Conservation (phyloP, 768 basidiomycete genomes). For the Phanerochaete sordida region DNA sequence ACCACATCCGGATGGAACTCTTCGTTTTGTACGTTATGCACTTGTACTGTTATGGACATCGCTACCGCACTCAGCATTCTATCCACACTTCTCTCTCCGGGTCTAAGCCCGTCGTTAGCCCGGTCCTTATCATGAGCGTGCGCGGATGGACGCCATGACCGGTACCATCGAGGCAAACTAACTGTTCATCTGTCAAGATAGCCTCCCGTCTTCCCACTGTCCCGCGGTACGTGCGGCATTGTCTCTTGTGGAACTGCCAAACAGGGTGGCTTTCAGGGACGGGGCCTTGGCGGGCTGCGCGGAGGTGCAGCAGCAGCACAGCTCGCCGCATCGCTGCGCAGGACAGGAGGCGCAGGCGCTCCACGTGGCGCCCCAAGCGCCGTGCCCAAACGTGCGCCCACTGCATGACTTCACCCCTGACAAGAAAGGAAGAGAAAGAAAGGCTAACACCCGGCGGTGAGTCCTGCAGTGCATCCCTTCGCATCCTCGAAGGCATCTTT, state of each 20-base stretch:
- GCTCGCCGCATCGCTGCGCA: no score
- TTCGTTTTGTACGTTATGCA: background rate
- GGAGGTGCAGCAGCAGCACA: no score
- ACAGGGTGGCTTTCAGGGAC: background rate
- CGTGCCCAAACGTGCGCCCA: constrained; percentile 1
- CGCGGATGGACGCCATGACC: background rate
- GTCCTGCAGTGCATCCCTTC: background rate
- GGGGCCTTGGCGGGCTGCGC: background rate
- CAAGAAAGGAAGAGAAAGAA: background rate
- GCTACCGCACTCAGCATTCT: background rate
- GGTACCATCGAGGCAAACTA: no score
- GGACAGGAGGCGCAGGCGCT: no score
- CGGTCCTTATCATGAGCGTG: background rate
- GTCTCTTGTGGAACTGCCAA: background rate
- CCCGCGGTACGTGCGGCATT: background rate
- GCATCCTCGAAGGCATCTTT: background rate
- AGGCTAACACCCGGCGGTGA: background rate
- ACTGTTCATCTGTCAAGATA: background rate
- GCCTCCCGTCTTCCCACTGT: background rate
- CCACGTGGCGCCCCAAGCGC: background rate
- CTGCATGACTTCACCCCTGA: background rate
- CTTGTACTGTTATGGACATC: background rate
- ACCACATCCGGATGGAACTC: background rate
- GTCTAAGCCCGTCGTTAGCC: background rate
- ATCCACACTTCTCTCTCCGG: background rate